Percentiles rank a stretch among this genome's conserved stretches.
phyloP scores from a whole-genome alignment of 2,329 filamentous ascomycete species.

The Colletotrichum higginsianum region DNA sequence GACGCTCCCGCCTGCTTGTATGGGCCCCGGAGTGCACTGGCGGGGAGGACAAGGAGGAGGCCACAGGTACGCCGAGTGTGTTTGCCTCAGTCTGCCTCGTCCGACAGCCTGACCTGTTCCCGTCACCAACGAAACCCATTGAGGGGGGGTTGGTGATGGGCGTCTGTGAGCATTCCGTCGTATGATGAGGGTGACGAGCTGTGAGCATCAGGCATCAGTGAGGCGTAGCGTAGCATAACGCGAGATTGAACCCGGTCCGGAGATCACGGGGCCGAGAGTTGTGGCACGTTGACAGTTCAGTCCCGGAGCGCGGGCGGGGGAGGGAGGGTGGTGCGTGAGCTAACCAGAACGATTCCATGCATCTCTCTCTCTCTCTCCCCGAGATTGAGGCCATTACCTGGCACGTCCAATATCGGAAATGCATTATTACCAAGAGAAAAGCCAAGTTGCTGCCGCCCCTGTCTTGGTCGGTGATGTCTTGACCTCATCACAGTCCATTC shows the following conservation, averaged over 20 bases:
- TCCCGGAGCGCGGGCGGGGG: neutral
- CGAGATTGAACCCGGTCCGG: neutral
- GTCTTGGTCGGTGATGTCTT: slow-evolving; percentile 13
- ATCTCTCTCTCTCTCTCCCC: no score
- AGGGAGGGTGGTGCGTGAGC: neutral
- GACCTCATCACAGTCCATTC: slow-evolving; percentile 27
- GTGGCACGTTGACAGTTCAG: neutral
- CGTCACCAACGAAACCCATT: neutral
- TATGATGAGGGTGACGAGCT: neutral
- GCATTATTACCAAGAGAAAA: slow-evolving; percentile 2
- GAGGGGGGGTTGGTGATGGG: neutral
- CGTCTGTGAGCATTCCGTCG: neutral
- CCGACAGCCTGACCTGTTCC: slow-evolving; percentile 5
- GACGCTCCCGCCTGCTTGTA: slow-evolving; percentile 4
- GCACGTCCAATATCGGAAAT: neutral
- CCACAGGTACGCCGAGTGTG: neutral
- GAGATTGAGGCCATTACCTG: no score
- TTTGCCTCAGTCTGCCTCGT: slow-evolving; percentile 10
- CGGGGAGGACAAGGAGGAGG: neutral
- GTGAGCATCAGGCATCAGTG: neutral
- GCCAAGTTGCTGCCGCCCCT: slow-evolving; percentile 14
- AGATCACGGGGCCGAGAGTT: slow-evolving; percentile 13
- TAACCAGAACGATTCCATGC: no score
- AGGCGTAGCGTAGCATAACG: neutral
- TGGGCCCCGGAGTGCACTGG: neutral